These are phyloP conservation scores for Elsinoe australis DNA, from an alignment of 2,329 filamentous ascomycete species.

Conservation along the genomic window DNA sequence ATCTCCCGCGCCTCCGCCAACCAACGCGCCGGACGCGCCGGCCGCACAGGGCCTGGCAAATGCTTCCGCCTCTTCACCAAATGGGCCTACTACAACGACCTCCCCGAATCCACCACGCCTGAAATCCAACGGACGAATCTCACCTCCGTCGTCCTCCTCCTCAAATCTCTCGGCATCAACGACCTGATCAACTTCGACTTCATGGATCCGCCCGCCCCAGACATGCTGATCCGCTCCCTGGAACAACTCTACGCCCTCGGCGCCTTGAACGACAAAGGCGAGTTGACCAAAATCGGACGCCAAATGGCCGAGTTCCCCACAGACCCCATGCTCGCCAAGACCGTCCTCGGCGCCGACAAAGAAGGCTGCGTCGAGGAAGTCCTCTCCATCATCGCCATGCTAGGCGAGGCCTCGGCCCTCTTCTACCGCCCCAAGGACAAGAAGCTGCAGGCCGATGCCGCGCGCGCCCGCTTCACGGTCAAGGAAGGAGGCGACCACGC, in stretches of 20 bases:
- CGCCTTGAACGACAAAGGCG: constrained; percentile 78
- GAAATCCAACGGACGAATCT: constrained; percentile 91
- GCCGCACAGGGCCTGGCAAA: constrained; percentile 84
- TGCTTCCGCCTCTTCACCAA: constrained; percentile 92
- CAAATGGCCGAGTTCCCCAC: constrained; percentile 95
- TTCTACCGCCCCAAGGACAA: constrained; percentile 97
- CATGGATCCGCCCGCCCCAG: constrained; percentile 84
- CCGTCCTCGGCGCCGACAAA: constrained; percentile 78
- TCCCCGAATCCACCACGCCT: constrained; percentile 84
- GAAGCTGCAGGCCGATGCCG: constrained; percentile 90
- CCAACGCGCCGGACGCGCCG: constrained; percentile 85
- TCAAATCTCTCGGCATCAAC: constrained; percentile 88
- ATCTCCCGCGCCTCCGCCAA: constrained; percentile 89
- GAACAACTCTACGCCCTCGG: constrained; percentile 89
- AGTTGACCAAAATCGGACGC: constrained; percentile 81
- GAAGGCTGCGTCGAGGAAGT: constrained; percentile 92
- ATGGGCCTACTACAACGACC: constrained; percentile 79
- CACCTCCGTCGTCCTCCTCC: constrained; percentile 70
- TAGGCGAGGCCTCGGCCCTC: constrained; percentile 76
- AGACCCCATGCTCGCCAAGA: constrained; percentile 83
- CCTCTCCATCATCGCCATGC: constrained; percentile 87
- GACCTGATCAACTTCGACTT: constrained; percentile 92
- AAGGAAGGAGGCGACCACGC: constrained; percentile 87
- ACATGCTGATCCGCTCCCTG: constrained; percentile 79
- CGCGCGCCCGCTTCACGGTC: constrained; percentile 77